phyloP scores from a whole-genome alignment of 73 alveolate species.

The Symbiodinium pilosum region DNA sequence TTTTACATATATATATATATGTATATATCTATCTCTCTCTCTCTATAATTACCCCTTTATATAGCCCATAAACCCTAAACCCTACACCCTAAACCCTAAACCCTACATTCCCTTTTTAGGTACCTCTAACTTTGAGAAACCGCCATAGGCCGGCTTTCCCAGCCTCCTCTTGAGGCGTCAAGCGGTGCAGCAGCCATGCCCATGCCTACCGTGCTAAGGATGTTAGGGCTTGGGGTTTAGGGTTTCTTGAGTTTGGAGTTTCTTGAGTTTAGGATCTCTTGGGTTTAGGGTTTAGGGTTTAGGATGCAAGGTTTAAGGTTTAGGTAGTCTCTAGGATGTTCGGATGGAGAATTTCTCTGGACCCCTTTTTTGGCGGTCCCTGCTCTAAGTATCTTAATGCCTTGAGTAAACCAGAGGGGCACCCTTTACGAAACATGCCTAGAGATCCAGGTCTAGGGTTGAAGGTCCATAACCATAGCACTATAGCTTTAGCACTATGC shows the following conservation, averaged over 20 bases:
- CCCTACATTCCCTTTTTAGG: too few species aligned
- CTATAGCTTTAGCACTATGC: too few species aligned
- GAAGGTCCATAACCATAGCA: too few species aligned
- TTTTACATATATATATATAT: too few species aligned
- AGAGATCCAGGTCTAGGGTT: too few species aligned
- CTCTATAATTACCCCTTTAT: too few species aligned
- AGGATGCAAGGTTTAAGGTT: neutral
- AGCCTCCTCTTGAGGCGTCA: conserved; percentile 51
- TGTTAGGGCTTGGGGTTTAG: neutral
- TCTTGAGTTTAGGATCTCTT: neutral
- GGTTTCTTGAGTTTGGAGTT: neutral
- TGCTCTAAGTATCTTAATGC: too few species aligned
- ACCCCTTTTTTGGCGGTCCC: too few species aligned
- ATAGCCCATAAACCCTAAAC: neutral
- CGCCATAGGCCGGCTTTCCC: neutral
- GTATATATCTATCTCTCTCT: too few species aligned
- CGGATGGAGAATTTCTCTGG: neutral
- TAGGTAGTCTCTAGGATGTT: neutral
- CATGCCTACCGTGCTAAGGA: conserved; percentile 33
- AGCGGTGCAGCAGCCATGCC: conserved; percentile 28
- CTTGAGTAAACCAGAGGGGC: too few species aligned
- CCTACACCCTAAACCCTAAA: neutral
- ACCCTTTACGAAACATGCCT: too few species aligned
- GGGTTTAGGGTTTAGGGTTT: neutral
- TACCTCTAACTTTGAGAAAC: neutral